Evolutionary conservation across 345 rosid genomes (phyloP).

Genomic region (Gossypium ekmanianum): DNA sequence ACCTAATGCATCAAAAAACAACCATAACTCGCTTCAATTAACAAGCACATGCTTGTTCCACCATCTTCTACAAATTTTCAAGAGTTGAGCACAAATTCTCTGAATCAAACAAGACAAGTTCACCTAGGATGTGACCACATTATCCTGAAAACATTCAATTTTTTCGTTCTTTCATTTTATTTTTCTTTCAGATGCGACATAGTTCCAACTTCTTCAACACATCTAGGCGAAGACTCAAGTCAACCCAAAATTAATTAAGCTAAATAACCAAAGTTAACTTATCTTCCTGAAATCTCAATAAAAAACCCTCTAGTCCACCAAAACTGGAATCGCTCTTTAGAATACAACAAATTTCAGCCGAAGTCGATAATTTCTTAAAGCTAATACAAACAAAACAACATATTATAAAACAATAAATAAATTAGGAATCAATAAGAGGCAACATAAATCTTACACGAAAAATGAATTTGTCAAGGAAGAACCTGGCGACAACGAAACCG

Average conservation of each 20-base stretch:
- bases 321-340: not conserved
- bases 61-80: not conserved
- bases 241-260: not conserved
- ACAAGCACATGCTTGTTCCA: constrained; percentile 1
- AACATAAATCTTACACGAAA: constrained; percentile 56
- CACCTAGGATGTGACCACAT: not conserved
- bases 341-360: not conserved
- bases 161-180: not conserved
- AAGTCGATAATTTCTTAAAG: not conserved
- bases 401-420: not conserved
- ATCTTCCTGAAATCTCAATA: not conserved
- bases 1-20: not conserved
- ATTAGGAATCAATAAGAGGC: not conserved
- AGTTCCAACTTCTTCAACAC: constrained; percentile 3
- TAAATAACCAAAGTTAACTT: not conserved
- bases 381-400: not conserved
- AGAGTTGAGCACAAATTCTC: not conserved
- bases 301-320: not conserved
- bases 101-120: not conserved
- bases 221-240: constrained; percentile 4
- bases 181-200: not conserved
- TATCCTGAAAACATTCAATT: constrained; percentile 4
- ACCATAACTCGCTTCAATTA: not conserved
- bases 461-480: constrained; percentile 67
- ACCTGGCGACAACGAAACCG: constrained; percentile 53